Base-by-base conservation (phyloP, 176 grass and related monocot species). In the Aegilops bicornis region DNA sequence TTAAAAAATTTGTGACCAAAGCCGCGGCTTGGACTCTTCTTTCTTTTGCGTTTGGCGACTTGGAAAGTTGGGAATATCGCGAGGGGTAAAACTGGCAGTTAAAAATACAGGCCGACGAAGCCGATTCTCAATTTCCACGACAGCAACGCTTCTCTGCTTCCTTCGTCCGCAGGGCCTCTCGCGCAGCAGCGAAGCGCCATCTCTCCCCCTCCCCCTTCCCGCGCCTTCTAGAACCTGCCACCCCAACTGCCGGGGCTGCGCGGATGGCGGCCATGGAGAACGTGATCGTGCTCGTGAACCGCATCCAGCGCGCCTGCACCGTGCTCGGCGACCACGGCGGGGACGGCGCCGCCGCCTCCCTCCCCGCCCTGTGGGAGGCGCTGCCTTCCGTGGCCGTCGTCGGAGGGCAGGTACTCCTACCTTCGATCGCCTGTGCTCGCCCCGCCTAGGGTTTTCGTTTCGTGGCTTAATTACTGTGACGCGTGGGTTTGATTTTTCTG, bases 381-480 rank as follows among this genome's bases (percentile, higher is more conserved):
- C 93, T 98, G 83, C 96, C 96, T 24, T 94, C 96, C 17, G 93
- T 98, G 64, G 96, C 96, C 62, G 96, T 98, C 75, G 96, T 96
- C 47, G 93, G 93, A 7, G 92, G 96, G 75, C 96, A 98, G 96
- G 96, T 98, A 20, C 65, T 35, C 39, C 58, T 25, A 12, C 12
- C 68, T 3, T 62, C 71, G 6, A 2, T 13, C 29, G 4, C 50
- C 31, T 73, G 75, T 64, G 4, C 42, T 77, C 36, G 29, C 61
- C 40, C 23, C 25, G 24, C 74, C 62, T 86, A 76, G 63, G 85
- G 19, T 86, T 88, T 88, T 84, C 23, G 76, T 39, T 27, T 45
- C 23, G 39, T 11, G 69, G 48, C 71, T 61, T 54, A 40, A 25
- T 22, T 67, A 8, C 81, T 7, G 39, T 30, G 43, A 37, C 73